Percentiles rank a stretch among this genome's conserved stretches.
Conservation (phyloP, 257 asterid species). For the Plantago major region DNA sequence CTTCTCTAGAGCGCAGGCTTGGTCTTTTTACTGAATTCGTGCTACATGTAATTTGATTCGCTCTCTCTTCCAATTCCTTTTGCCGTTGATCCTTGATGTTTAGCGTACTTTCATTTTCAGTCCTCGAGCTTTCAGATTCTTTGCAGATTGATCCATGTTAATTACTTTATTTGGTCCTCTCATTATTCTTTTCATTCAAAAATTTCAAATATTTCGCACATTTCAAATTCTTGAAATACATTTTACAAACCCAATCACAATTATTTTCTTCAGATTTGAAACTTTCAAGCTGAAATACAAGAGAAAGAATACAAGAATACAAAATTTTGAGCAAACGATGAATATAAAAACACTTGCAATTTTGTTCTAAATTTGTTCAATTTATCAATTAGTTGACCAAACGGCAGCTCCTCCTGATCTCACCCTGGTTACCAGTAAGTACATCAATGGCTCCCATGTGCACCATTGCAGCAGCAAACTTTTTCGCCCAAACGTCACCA, state of each 20-base stretch:
- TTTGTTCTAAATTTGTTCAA: not conserved
- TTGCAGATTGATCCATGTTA: no score
- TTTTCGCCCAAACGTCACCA: conserved; percentile 20
- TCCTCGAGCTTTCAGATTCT: no score
- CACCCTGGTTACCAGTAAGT: conserved; percentile 37
- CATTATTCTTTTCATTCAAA: no score
- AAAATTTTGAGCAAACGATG: no score
- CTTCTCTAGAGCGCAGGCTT: no score
- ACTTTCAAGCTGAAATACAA: not conserved
- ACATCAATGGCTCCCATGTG: conserved; percentile 37
- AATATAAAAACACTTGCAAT: no score
- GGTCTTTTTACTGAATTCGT: no score
- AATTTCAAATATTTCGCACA: not conserved
- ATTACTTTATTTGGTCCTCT: no score
- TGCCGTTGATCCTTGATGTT: no score
- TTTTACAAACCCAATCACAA: not conserved
- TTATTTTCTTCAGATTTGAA: not conserved
- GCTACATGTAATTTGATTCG: no score
- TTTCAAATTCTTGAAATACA: not conserved
- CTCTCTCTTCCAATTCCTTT: no score
- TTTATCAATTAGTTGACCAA: conserved; percentile 23
- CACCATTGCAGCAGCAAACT: conserved; percentile 42
- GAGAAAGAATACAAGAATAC: not conserved
- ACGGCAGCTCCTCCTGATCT: conserved; percentile 42
- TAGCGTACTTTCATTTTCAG: no score